Evolutionary conservation across 108 stramenopile genomes (phyloP).

Genomic region (Cyclotella cryptica): DNA sequence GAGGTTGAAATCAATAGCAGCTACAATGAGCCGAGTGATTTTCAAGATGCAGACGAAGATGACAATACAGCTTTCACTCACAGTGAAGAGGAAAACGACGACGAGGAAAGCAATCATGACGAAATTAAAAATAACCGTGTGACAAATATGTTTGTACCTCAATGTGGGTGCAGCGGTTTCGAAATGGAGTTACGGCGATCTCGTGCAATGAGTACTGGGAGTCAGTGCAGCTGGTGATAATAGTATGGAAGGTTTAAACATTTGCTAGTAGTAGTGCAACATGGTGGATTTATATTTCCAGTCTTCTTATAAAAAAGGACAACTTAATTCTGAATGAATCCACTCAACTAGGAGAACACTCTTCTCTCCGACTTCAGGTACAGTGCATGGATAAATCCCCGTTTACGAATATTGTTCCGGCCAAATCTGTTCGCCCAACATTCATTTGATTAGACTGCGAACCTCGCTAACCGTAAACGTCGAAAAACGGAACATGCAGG

Average conservation of each 20-base stretch:
- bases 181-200: conserved; percentile 54
- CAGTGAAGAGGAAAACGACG: conserved; percentile 27
- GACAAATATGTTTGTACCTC: neutral
- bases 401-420: too few species aligned
- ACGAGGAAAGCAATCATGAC: conserved; percentile 26
- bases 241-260: neutral
- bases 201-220: conserved; percentile 56
- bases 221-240: conserved; percentile 53
- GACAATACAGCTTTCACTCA: conserved; percentile 6
- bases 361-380: too few species aligned
- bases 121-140: conserved; percentile 10
- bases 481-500: neutral
- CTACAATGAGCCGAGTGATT: conserved; percentile 25
- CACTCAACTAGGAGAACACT: too few species aligned
- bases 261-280: too few species aligned
- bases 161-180: conserved; percentile 21
- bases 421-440: too few species aligned
- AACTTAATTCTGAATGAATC: too few species aligned
- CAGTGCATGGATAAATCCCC: too few species aligned
- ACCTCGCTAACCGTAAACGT: neutral
- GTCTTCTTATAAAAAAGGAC: too few species aligned
- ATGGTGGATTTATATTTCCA: too few species aligned
- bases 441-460: too few species aligned
- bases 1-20: conserved; percentile 45
- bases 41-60: conserved; percentile 30